phyloP scores from a whole-genome alignment of 176 grass and related monocot genomes.

The Puccinellia tenuiflora region DNA sequence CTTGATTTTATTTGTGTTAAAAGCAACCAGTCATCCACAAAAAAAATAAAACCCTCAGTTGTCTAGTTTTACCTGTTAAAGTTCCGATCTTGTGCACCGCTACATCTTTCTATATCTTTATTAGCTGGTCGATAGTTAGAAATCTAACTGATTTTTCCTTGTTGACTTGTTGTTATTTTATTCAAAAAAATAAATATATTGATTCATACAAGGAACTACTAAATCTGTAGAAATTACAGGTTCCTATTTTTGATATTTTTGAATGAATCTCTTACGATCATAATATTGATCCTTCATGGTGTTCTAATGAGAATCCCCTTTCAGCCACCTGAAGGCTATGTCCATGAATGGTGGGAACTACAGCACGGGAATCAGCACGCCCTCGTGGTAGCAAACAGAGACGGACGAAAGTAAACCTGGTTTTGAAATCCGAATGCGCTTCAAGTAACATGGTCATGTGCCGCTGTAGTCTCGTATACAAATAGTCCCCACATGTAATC shows the following conservation, averaged over 20 bases:
- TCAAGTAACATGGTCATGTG: not conserved
- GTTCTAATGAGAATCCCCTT: not conserved
- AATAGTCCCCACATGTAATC: not conserved
- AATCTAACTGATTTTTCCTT: too few relatives aligned
- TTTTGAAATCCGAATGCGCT: not conserved
- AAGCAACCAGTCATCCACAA: too few relatives aligned
- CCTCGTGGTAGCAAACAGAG: not conserved
- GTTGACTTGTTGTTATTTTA: too few relatives aligned
- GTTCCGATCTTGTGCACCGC: too few relatives aligned
- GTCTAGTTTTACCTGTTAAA: too few relatives aligned
- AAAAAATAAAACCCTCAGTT: too few relatives aligned
- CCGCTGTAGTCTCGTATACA: not conserved
- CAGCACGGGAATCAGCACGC: not conserved
- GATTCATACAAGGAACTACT: not conserved
- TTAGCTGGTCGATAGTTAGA: too few relatives aligned
- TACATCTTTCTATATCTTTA: too few relatives aligned
- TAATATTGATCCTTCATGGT: not conserved
- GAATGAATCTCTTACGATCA: not conserved
- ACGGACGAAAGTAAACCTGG: not conserved
- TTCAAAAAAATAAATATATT: too few relatives aligned
- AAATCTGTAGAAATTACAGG: not conserved
- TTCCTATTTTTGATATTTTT: not conserved
- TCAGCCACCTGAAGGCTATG: conserved; percentile 29
- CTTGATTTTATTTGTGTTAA: too few relatives aligned
- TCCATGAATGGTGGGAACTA: conserved; percentile 16